Evolutionary conservation across 352 stramenopile species (phyloP), one percentile per base, ranked within the genome.

Genomic region (Phytopythium helicoides): DNA sequence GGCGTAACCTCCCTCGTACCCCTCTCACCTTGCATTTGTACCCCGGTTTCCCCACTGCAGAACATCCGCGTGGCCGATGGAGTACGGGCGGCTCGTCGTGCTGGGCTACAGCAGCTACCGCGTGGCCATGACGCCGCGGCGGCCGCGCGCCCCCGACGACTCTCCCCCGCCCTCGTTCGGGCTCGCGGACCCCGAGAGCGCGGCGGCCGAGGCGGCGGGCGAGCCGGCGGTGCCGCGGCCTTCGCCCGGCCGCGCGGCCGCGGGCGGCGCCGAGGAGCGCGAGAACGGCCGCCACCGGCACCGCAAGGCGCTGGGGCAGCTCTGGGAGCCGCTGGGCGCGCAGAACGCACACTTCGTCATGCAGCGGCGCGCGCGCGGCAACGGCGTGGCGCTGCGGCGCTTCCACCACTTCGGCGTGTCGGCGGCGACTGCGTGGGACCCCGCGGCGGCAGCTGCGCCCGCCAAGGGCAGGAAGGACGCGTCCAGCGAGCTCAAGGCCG

Each of bases 41-140:
- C n/a, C n/a, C n/a, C n/a, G n/a, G n/a, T n/a, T n/a, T n/a, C n/a
- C n/a, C n/a, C 28, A 33, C 28, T 33, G 9, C 9, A 33, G 28
- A 33, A 33, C 5, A 33, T 33, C 28, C 28, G 28, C 28, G 5
- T 33, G 28, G 5, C 28, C 41, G 14, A 87, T 90, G 73, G 80
- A 91, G 62, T 92, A 92, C 63, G 82, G 82, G 35, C 77, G 81
- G n/a, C 72, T 92, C 38, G 80, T 92, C 6, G 82, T 92, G 62
- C 65, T 92, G 15, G 82, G 82, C 56, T 92, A 92, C 62, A 92
- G 79, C 68, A 88, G 77, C 77, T 92, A 92, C 68, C 77, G 76
- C 51, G 76, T 89, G 28, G 79, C 76, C 40, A 52, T 42, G 46
- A 69, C 71, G 52, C 68, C 71, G 33, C 62, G 35, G 2, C 68